phyloP scores from a whole-genome alignment of 2,329 filamentous ascomycete genomes.

The Emergomyces africanus region DNA sequence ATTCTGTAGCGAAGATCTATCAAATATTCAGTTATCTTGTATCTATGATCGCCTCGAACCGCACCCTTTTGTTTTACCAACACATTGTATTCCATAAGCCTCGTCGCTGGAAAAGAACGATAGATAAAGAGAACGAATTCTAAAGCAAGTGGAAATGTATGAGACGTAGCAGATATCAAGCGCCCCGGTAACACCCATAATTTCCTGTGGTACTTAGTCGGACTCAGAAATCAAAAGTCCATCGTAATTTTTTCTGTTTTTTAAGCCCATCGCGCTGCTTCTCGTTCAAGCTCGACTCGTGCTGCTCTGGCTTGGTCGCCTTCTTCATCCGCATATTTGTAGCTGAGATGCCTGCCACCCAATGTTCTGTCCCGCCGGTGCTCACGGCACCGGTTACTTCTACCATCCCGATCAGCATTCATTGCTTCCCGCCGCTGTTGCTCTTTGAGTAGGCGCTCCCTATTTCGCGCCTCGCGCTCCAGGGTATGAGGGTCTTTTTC shows the following conservation, averaged over 20 bases:
- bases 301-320: constrained; percentile 21
- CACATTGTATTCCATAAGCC: background rate
- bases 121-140: background rate
- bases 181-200: no score
- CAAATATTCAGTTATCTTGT: background rate
- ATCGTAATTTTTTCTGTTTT: background rate
- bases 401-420: constrained; percentile 19
- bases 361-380: constrained; percentile 18
- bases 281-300: constrained; percentile 28
- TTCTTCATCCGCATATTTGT: constrained; percentile 39
- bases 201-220: background rate
- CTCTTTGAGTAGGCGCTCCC: constrained; percentile 52
- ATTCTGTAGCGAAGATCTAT: background rate
- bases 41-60: no score
- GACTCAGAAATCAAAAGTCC: background rate
- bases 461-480: constrained; percentile 55
- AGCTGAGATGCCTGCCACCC: constrained; percentile 31
- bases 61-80: no score
- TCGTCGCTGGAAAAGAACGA: background rate
- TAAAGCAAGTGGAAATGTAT: background rate
- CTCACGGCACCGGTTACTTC: constrained; percentile 22
- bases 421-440: constrained; percentile 50
- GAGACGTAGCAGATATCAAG: no score
- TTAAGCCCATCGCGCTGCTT: constrained; percentile 22
- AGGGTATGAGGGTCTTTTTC: constrained; percentile 58